These are phyloP conservation scores for Eucalyptus virginea DNA, from an alignment of 345 rosid genomes.

Conservation along the genomic window DNA sequence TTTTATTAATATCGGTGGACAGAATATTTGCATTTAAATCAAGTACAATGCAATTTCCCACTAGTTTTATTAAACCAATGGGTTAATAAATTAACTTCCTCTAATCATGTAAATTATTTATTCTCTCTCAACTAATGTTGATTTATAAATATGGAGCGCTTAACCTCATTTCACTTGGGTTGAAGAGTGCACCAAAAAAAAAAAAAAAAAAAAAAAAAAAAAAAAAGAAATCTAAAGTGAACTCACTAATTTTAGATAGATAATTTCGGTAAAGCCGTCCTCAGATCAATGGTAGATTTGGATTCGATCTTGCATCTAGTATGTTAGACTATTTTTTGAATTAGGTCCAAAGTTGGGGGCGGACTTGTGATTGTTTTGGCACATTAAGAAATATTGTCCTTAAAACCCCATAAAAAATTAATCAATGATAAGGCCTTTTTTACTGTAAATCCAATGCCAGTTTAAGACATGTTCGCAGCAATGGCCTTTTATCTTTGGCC, in stretches of 20 bases:
- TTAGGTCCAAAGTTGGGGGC: not conserved
- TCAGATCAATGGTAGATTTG: not conserved
- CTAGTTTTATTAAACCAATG: too few relatives aligned
- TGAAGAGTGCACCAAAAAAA: too few relatives aligned
- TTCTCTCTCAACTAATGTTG: too few relatives aligned
- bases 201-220: too few relatives aligned
- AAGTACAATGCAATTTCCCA: too few relatives aligned
- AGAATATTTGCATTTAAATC: too few relatives aligned
- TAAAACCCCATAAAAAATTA: not conserved
- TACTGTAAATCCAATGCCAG: not conserved
- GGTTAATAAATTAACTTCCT: too few relatives aligned
- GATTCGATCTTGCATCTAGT: not conserved
- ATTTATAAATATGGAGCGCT: too few relatives aligned
- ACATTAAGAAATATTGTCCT: not conserved
- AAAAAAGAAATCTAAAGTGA: not conserved
- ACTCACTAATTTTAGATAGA: not conserved
- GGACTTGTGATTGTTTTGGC: not conserved
- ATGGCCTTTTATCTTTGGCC: not conserved
- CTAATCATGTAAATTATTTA: too few relatives aligned
- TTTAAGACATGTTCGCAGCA: not conserved
- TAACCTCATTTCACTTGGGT: too few relatives aligned
- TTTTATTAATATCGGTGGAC: too few relatives aligned
- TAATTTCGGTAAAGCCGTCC: not conserved
- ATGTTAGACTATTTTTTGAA: too few relatives aligned
- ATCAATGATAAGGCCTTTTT: not conserved